phyloP scores from a whole-genome alignment of 768 basidiomycete species.

The Tylopilus balloui region DNA sequence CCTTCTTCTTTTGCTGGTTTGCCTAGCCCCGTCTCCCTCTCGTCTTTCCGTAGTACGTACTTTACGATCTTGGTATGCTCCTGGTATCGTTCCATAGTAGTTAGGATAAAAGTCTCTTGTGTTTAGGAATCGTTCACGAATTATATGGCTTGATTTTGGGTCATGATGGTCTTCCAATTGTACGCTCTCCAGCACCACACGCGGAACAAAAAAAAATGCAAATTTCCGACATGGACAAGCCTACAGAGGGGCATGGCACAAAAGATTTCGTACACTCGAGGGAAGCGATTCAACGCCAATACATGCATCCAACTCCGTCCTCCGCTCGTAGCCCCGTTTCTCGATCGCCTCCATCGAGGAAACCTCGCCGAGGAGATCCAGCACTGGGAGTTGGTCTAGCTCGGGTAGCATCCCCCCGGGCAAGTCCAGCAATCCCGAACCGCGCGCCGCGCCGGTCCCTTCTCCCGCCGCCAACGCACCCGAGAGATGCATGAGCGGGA shows the following conservation, averaged over 20 bases:
- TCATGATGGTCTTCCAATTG: no score
- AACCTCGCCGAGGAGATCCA: constrained; percentile 61
- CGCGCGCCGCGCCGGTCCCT: constrained; percentile 11
- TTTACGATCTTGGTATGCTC: constrained; percentile 4
- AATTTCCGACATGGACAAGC: background rate
- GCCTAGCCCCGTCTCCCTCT: no score
- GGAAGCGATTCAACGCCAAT: constrained; percentile 7
- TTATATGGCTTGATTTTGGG: constrained; percentile 9
- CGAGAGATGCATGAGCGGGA: constrained; percentile 60
- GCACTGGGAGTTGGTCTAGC: constrained; percentile 55
- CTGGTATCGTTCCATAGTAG: constrained; percentile 7
- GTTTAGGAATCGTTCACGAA: constrained; percentile 17
- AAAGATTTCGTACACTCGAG: constrained; percentile 25
- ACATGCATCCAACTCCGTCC: constrained; percentile 35
- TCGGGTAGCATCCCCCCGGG: constrained; percentile 50
- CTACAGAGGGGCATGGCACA: constrained; percentile 16
- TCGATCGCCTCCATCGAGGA: constrained; percentile 34
- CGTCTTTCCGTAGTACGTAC: background rate
- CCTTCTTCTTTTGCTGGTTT: background rate
- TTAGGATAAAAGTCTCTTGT: constrained; percentile 20
- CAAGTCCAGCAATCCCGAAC: constrained; percentile 48
- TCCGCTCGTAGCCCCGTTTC: constrained; percentile 32
- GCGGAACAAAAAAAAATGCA: background rate
- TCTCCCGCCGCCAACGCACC: constrained; percentile 12
- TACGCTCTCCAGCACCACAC: no score